Base-by-base conservation (phyloP, 768 basidiomycete species). In the Lentinula detonsa region DNA sequence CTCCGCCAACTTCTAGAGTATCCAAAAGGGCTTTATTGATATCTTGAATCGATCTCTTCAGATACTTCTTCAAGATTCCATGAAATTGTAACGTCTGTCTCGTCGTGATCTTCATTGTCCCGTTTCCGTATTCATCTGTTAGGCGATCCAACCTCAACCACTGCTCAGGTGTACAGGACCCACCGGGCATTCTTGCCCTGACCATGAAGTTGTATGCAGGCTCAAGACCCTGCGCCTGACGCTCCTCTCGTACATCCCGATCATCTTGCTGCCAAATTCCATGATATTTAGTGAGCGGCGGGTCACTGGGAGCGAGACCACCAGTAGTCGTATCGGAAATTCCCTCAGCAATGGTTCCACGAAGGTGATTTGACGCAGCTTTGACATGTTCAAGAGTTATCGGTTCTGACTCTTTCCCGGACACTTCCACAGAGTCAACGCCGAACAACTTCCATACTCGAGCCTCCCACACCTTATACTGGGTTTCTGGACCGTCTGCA, bases 361-460 rank as follows among this genome's bases (percentile, higher is more conserved):
- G 90, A 23, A 98, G 83, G 76, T 90, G 98, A 59, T 87, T 85
- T 50, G 91, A 93, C 4, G 96, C 95, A 52, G 91, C 97, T 78
- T 98, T 99, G 83, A 98, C 97, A 74, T 98, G 94, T 75, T 99
- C 97, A 78, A 98, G 98, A 58, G 97, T 98, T 73, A 99, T 96
- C 0, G 93, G 86, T 67, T 98, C 95, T 0, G 95, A 95, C 70
- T 98, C 95, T n/a, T 88, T 89, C 74, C 98, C 97, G 39, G 80
- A 83, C 18, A 98, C 85, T 71, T 97, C 91, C 51, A 98, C 76
- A 16, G 77, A 77, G 72, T 95, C 97, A 51, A 98, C 95, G 52
- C 96, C 95, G 31, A 98, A 79, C 1, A 87, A 89, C 75, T 96
- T 94, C 97, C 97, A 99, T 37, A 98, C 66, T 49, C 81, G 77